A percentile compares a stretch with the other conserved stretches of the same genome.
Evolutionary conservation across 768 basidiomycete genomes (phyloP).

Genomic region (Tricholoma furcatifolium): DNA sequence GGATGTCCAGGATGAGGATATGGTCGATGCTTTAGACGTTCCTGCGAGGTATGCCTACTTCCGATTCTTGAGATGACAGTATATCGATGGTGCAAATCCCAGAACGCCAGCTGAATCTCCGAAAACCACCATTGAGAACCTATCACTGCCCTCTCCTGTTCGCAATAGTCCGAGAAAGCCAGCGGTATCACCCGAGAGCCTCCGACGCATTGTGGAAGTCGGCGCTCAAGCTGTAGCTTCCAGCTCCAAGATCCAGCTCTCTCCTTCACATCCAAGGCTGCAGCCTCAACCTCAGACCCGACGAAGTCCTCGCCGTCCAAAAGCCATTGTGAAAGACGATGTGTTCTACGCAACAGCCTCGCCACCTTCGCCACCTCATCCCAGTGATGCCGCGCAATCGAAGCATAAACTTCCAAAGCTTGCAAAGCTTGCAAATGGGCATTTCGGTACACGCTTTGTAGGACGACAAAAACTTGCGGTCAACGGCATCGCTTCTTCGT

Average conservation of each 20-base stretch:
- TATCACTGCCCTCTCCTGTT: too few species aligned
- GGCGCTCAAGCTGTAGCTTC: conserved; percentile 16
- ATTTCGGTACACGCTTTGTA: conserved; percentile 26
- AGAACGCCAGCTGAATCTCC: background rate
- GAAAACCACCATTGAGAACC: too few species aligned
- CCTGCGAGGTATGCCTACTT: background rate
- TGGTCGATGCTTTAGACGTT: background rate
- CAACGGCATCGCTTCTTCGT: conserved; percentile 6
- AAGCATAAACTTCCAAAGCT: conserved; percentile 16
- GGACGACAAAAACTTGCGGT: conserved; percentile 8
- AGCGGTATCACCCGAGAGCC: background rate
- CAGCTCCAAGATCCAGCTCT: conserved; percentile 12
- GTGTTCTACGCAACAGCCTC: conserved; percentile 12
- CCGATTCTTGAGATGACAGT: background rate
- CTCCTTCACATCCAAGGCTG: background rate
- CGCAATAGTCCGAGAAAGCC: background rate
- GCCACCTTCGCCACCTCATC: conserved; percentile 2
- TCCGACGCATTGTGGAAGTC: background rate
- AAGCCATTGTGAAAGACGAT: conserved; percentile 11
- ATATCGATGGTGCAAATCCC: background rate
- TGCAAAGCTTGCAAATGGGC: conserved; percentile 25
- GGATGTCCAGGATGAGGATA: background rate
- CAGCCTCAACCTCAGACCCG: background rate
- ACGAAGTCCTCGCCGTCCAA: conserved; percentile 1
- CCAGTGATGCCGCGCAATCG: background rate